Evolutionary conservation across 2,329 filamentous ascomycete genomes (phyloP).

Genomic region (Nectriaceae sp.): DNA sequence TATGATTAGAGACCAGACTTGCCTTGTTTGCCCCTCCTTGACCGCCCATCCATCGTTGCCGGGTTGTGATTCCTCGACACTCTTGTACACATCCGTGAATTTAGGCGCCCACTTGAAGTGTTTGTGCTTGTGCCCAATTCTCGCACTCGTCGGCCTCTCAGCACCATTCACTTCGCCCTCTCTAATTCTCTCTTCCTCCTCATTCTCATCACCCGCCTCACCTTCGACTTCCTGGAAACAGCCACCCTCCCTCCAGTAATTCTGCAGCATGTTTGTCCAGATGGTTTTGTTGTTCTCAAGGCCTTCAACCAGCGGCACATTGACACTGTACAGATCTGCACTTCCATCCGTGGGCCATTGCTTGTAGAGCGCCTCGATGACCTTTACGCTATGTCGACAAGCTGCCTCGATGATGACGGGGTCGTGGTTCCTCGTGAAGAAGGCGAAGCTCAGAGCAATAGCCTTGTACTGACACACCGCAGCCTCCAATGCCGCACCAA

Average conservation of each 20-base stretch:
- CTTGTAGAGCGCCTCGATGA: slow-evolving; percentile 76
- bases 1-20: slow-evolving; percentile 26
- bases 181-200: slow-evolving; percentile 74
- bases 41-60: slow-evolving; percentile 95
- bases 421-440: slow-evolving; percentile 84
- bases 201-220: slow-evolving; percentile 62
- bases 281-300: slow-evolving; percentile 72
- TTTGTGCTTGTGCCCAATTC: slow-evolving; percentile 67
- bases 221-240: slow-evolving; percentile 83
- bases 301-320: slow-evolving; percentile 81
- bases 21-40: slow-evolving; percentile 85
- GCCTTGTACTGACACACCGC: slow-evolving; percentile 69
- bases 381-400: slow-evolving; percentile 69
- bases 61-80: slow-evolving; percentile 75
- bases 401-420: slow-evolving; percentile 78
- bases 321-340: slow-evolving; percentile 87
- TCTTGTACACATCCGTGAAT: slow-evolving; percentile 84
- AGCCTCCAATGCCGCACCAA: slow-evolving; percentile 77
- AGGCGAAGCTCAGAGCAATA: slow-evolving; percentile 88
- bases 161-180: slow-evolving; percentile 53
- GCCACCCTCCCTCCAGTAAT: slow-evolving; percentile 81
- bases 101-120: slow-evolving; percentile 94
- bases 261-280: slow-evolving; percentile 88
- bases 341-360: slow-evolving; percentile 69
- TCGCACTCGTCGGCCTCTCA: slow-evolving; percentile 23